Base-by-base conservation (phyloP, 2,329 filamentous ascomycete genomes). In the Cyphellophora europaea region DNA sequence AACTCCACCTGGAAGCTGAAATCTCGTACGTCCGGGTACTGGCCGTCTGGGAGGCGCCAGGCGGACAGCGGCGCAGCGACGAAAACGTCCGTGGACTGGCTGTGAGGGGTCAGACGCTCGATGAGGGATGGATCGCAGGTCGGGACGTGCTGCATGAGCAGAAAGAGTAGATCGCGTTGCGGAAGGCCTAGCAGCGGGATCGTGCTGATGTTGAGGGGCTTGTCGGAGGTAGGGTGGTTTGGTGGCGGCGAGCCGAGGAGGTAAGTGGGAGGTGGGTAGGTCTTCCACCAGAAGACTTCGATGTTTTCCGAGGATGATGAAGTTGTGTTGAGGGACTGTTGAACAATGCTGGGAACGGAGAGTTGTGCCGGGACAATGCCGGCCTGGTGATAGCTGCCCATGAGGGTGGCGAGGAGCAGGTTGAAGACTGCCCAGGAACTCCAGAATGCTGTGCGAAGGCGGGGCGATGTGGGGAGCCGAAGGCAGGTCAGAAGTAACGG, bases 371-470 rank as follows among this genome's bases (percentile, higher is more conserved):
- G 66, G 18, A 71, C 56, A 10, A 72, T 56, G 11, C 68, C 68
- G 30, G 66, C 68, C 50, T 72, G 68, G 44, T 72, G 68, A 49
- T 70, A 71, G 16, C 69, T 52, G 3, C 68, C 68, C 61, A 71
- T 67, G 14, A 71, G 49, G 25, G 62, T 53, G 3, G 64, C 67
- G 38, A 70, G 52, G n/a, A 52, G 33, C 13, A 56, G 51, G 43
- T 72, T 72, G 50, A 72, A 72, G 15, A 61, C 42, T 12, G 66
- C 49, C 68, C 68, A 72, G 3, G 52, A 39, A 3, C 42, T 49
- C 30, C 69, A 53, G 47, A 67, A 67, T 6, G 58, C 27, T 19
- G 56, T 57, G 11, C 39, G 43, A 18, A 40, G 49, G 4, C 55
- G 53, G 12, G 49, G 54, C 6, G 37, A 42, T 6, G 37, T 19